Base-by-base conservation (phyloP, 2,329 filamentous ascomycete genomes). In the Alternaria ethzedia region DNA sequence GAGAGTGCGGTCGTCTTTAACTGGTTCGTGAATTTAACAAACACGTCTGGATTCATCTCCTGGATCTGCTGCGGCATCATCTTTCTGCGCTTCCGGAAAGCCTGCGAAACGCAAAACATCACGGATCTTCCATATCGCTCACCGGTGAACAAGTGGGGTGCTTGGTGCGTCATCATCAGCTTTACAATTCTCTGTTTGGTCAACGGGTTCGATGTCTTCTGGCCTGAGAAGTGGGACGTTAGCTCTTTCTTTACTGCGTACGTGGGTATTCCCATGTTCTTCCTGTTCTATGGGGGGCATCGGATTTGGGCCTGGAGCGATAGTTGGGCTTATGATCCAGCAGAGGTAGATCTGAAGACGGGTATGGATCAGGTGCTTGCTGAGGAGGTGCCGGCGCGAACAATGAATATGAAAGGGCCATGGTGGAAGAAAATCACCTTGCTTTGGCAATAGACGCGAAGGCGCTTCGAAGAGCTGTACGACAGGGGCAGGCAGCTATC, bases 151-250 rank as follows among this genome's bases (percentile, higher is more conserved):
- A 88, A 91, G 0, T 93, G 90, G 73, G 88, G 87, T 3, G 86
- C 90, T 0, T 92, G 85, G 72, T 79, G 86, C 57, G 84, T 86
- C 10, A 84, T 93, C 2, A 75, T 86, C 15, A 74, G 88, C 23
- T 85, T 93, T 57, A 75, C 78, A 4, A 79, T 92, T 25, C 82
- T 94, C n/a, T 87, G 86, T 2, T 79, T 94, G 4, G 89, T 92
- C 69, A 93, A 93, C 71, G 92, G 91, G 1, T 95, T 94, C 79
- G 86, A 89, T 36, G 86, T 91, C 13, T 94, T 95, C 76, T 90
- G 90, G 76, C 87, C 88, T 0, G 81, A 83, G 8, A 83, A 89
- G 26, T 95, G 89, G 86, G 86, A 83, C 15, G 86, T 85, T 0
- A 82, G 84, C 6, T 83, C 84, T 70, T 96, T 96, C 71, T 80